Conservation (phyloP, 208 protist genomes). For the Acanthamoeba lenticulata region DNA sequence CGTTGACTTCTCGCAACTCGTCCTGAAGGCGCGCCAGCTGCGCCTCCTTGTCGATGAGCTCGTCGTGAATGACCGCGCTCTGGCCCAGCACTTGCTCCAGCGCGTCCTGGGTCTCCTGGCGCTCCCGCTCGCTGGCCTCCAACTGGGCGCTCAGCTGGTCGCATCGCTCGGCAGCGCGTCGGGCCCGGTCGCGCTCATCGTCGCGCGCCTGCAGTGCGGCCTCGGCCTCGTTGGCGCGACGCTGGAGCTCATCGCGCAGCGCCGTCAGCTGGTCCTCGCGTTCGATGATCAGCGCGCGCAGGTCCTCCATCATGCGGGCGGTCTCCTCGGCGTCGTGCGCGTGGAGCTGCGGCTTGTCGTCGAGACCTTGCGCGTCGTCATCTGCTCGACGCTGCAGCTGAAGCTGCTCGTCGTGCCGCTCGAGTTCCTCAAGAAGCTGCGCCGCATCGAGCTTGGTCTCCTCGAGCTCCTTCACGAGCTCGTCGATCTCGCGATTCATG, state of each 20-base stretch:
- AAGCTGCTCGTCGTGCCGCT: neutral
- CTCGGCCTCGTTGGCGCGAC: neutral
- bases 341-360: neutral
- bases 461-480: conserved; percentile 10
- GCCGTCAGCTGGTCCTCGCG: neutral
- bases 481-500: neutral
- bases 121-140: neutral
- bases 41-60: neutral
- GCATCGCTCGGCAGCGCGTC: neutral
- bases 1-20: neutral
- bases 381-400: neutral
- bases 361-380: neutral
- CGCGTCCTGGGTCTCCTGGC: neutral
- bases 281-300: neutral
- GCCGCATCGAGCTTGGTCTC: neutral
- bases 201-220: neutral
- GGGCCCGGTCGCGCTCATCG: neutral
- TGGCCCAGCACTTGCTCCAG: neutral
- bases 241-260: neutral
- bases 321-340: neutral
- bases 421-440: neutral
- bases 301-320: neutral
- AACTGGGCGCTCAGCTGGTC: neutral
- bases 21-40: neutral
- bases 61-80: neutral